Base-by-base conservation (phyloP, 371 early-diverging fungal genomes). In the Rhizopus arrhizus region DNA sequence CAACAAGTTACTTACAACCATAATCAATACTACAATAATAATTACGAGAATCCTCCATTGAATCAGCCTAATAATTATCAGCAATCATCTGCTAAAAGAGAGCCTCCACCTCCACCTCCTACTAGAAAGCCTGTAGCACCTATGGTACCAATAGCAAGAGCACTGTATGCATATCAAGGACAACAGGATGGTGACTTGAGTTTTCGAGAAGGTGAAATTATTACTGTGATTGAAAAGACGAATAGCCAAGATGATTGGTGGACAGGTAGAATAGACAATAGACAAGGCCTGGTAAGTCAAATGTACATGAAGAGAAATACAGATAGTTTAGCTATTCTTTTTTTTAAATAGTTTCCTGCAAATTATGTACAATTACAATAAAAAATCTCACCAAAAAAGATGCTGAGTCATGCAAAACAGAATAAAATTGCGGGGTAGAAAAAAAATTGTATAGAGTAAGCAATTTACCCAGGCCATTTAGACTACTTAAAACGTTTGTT, bases 201-300 rank as follows among this genome's bases (percentile, higher is more conserved):
- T 41, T 93, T 94, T 69, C 78, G 71, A 42, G 86, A 89, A 70
- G 91, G 89, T 9, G 93, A 93, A 68, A 59, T 89, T 16, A 91
- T 94, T 66, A 86, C 81, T 0, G 82, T 94, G 41, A 61, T 81
- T 16, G 78, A 87, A 58, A 82, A 84, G 48, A 86, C 88, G 3
- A 85, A 86, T 3, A 85, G 83, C 51, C 80, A 79, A 33, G 86
- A 92, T 66, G 91, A 91, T 66, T 93, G 94, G 94, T 94, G 94
- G 94, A 84, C 83, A 31, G 94, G 94, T 12, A 77, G 56, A 46
- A 72, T 81, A 33, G 78, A 86, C 32, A 89, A 86, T 31, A 64
- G 70, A 56, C 80, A 79, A 59, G 94, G 94, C 41, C 66, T 78
- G 41, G 85, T 84, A 82, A 82, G 77, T 77, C 13, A 15, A n/a